Conservation (phyloP, 768 basidiomycete genomes). For the Collybia sordida region DNA sequence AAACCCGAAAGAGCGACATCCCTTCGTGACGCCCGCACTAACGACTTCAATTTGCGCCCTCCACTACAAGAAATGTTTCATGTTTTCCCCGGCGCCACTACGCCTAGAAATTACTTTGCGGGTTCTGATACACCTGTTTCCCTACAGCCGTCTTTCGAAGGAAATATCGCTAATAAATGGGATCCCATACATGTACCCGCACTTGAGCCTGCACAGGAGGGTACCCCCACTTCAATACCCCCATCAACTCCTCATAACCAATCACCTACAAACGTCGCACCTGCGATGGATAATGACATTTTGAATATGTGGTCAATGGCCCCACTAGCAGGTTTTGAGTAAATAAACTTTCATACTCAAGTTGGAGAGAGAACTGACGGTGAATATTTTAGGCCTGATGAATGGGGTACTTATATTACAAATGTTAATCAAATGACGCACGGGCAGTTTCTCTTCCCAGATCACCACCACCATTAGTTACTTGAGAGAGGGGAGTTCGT, state of each 20-base stretch:
- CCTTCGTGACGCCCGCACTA: background rate
- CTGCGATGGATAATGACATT: constrained; percentile 45
- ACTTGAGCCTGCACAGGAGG: too few relatives aligned
- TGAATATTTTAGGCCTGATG: constrained; percentile 31
- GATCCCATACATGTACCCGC: too few relatives aligned
- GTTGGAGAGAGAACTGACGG: background rate
- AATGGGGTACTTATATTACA: constrained; percentile 42
- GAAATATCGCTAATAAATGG: too few relatives aligned
- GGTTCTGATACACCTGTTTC: too few relatives aligned
- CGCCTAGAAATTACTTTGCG: too few relatives aligned
- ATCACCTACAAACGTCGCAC: constrained; percentile 16
- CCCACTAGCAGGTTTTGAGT: constrained; percentile 63
- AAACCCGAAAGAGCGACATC: constrained; percentile 1
- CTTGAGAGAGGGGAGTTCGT: too few relatives aligned
- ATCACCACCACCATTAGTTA: background rate
- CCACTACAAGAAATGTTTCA: background rate
- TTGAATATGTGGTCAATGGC: constrained; percentile 65
- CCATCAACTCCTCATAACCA: background rate
- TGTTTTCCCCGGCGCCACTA: too few relatives aligned
- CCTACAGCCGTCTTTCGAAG: too few relatives aligned
- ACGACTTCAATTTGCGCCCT: background rate
- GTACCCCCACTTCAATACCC: too few relatives aligned
- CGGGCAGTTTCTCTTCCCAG: background rate
- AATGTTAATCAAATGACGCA: constrained; percentile 34
- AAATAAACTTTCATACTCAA: constrained; percentile 20